A percentile compares a stretch with the other conserved stretches of the same genome.
Evolutionary conservation across 2,329 filamentous ascomycete species (phyloP).

Genomic region (Endocalyx cinctus): DNA sequence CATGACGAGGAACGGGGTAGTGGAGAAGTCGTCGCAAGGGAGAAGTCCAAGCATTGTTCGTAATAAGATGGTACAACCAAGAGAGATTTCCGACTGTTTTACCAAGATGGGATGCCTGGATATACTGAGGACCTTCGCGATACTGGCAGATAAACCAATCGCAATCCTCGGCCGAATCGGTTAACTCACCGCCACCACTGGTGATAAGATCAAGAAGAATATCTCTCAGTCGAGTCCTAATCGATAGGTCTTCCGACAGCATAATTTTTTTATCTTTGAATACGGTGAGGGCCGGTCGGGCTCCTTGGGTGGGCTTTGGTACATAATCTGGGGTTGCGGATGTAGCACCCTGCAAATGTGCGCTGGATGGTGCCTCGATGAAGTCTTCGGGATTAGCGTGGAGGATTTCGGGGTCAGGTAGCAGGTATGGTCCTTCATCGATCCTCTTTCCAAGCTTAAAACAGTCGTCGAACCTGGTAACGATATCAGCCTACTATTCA

Average conservation of each 20-base stretch:
- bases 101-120: slow-evolving; percentile 66
- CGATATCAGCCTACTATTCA: slow-evolving; percentile 16
- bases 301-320: slow-evolving; percentile 29
- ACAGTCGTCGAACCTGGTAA: slow-evolving; percentile 85
- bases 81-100: slow-evolving; percentile 89
- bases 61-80: slow-evolving; percentile 92
- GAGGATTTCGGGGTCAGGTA: slow-evolving; percentile 85
- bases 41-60: slow-evolving; percentile 82
- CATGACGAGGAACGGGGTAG: slow-evolving; percentile 75
- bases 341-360: slow-evolving; percentile 64
- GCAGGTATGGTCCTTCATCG: slow-evolving; percentile 76
- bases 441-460: slow-evolving; percentile 89
- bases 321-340: slow-evolving; percentile 42
- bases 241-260: slow-evolving; percentile 68
- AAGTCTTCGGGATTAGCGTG: slow-evolving; percentile 50
- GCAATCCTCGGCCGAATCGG: slow-evolving; percentile 60
- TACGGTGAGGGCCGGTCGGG: slow-evolving; percentile 57
- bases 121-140: slow-evolving; percentile 75
- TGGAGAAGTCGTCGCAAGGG: slow-evolving; percentile 80
- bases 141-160: slow-evolving; percentile 86
- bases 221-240: slow-evolving; percentile 60
- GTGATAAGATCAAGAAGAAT: slow-evolving; percentile 68
- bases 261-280: slow-evolving; percentile 76
- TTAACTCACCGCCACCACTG: slow-evolving; percentile 66
- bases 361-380: slow-evolving; percentile 52